Conservation (phyloP, 2,329 filamentous ascomycete genomes). For the Xylariaceae sp. region DNA sequence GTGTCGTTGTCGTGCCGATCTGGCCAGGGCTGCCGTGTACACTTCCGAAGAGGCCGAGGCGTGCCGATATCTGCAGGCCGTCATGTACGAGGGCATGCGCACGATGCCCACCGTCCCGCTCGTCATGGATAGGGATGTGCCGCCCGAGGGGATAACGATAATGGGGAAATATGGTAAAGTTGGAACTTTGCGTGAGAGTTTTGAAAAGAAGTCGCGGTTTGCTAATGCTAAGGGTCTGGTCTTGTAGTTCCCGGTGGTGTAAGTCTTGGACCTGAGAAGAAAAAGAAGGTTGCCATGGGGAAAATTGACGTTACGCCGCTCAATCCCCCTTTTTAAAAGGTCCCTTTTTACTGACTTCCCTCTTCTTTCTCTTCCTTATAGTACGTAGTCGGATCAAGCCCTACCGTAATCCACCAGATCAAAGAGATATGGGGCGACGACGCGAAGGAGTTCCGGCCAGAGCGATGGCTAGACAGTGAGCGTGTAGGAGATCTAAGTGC, state of each 20-base stretch:
- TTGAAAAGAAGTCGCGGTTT: background rate
- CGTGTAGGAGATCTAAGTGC: conserved; percentile 5
- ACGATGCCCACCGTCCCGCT: conserved; percentile 4
- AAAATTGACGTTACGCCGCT: too few relatives aligned
- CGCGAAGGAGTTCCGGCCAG: conserved; percentile 11
- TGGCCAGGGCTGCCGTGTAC: conserved; percentile 2
- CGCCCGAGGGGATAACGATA: conserved; percentile 13
- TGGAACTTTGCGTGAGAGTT: too few relatives aligned
- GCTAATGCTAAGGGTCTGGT: background rate
- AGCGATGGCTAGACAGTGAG: conserved; percentile 12
- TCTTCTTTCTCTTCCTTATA: too few relatives aligned
- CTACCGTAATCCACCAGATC: conserved; percentile 11
- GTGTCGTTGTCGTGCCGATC: background rate
- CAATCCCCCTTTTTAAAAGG: too few relatives aligned
- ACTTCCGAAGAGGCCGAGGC: conserved; percentile 5
- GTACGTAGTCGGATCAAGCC: conserved; percentile 14
- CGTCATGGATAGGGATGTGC: conserved; percentile 11
- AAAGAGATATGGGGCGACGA: conserved; percentile 11
- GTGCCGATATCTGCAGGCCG: conserved; percentile 11
- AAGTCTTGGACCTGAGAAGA: too few relatives aligned
- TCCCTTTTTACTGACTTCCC: too few relatives aligned
- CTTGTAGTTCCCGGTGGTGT: conserved; percentile 9
- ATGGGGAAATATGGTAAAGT: conserved; percentile 4
- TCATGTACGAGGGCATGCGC: conserved; percentile 12
- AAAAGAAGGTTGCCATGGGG: too few relatives aligned